Base-by-base conservation (phyloP, 345 rosid genomes). In the Boechera divaricarpa region DNA sequence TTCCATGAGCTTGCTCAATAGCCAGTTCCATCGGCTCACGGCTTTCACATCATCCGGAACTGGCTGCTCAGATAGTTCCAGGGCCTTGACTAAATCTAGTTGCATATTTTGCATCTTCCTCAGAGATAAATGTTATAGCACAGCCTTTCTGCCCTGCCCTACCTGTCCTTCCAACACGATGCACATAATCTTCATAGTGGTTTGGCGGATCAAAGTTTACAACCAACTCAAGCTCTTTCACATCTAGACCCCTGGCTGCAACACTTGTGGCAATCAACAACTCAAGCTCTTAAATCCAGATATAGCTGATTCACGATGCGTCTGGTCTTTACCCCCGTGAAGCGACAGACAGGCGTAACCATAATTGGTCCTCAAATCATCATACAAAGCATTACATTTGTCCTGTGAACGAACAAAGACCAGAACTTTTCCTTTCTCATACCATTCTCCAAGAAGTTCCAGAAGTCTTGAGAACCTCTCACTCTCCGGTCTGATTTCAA, bases 181-280 rank as follows among this genome's bases (percentile, higher is more conserved):
- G 93, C 71, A 91, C 98, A 79, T 88, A 91, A 79, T 89, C 95
- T 77, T 93, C 93, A 63, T 91, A 91, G 80, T 93, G 97, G 68
- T 91, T 89, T 15, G 97, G 98, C 39, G 75, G 90, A 80, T 91
- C 93, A 84, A 79, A 93, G 69, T 91, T 91, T 62, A 91, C 67
- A 74, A 88, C 97, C 60, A 93, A 79, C 81, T 93, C 98, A 47
- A 91, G 95, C 79, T 91, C 93, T 82, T 93, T 91, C 79, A 87
- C 97, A 82, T 88, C 98, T 66, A 91, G 85, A 63, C 97, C 95
- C 70, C 98, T 88, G 8, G 95, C 93, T 35, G 98, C 98, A 84
- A 91, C 32, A 82, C 97, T 88, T 38, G 98, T 89, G 7, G 97
- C 97, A 78, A 87, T 81, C 82, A 88, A 69, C 83, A 93, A 79